Percentiles rank a stretch among this genome's conserved stretches.
Conservation (phyloP, 495 filamentous ascomycete species). For the Entonaema liquescens region DNA sequence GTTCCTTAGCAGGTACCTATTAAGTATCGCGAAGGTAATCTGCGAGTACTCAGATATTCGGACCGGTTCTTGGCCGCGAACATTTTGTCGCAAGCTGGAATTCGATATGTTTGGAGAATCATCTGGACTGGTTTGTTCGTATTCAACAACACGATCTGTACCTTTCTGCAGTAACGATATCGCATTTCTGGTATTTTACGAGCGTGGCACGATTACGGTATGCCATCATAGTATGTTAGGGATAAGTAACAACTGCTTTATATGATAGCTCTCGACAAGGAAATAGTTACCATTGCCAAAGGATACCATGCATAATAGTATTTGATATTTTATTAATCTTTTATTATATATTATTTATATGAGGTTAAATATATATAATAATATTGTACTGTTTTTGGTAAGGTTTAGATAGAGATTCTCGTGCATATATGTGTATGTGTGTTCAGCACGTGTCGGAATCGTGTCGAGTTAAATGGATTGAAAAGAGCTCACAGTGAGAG, state of each 20-base stretch:
- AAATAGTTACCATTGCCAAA: background rate
- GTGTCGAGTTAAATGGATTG: background rate
- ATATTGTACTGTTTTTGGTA: background rate
- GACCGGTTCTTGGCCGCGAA: conserved; percentile 32
- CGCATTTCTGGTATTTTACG: conserved; percentile 16
- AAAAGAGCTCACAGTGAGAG: background rate
- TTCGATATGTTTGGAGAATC: conserved; percentile 26
- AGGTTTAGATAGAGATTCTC: background rate
- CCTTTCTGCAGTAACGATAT: background rate
- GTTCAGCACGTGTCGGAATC: background rate
- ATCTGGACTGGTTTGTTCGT: conserved; percentile 13
- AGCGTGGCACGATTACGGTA: conserved; percentile 11
- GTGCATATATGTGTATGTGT: background rate
- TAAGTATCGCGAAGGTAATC: background rate
- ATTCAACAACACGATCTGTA: background rate
- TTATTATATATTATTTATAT: too few species aligned
- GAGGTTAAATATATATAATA: background rate
- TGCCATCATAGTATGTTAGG: background rate
- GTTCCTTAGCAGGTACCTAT: background rate
- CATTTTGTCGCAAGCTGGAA: conserved; percentile 14
- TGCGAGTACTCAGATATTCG: background rate
- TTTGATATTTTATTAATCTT: too few species aligned
- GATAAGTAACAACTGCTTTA: background rate
- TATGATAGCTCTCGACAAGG: conserved; percentile 11
- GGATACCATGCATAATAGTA: background rate